Evolutionary conservation across 768 basidiomycete genomes (phyloP), one percentile per base, ranked within the genome.

Genomic region (Lactarius hatsudake): DNA sequence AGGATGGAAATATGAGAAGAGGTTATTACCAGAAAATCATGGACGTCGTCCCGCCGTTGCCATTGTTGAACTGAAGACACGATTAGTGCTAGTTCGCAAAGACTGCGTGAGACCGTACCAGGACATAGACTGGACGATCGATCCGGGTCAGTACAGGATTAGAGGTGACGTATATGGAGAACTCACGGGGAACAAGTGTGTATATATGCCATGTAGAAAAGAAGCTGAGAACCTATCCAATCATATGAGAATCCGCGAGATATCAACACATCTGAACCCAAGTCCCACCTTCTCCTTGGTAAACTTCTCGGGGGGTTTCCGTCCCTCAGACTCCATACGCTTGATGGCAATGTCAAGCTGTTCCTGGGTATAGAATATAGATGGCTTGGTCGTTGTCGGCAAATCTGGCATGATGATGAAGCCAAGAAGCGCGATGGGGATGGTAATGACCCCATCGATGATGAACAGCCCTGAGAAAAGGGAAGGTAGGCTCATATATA

Each of bases 391-490:
- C 43, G 74, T 79, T 7, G 75, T 69, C 0, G 78, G 78, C 3
- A 79, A 72, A 63, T 79, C 78, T 20, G 79, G 79, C 77, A 79
- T 78, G 38, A 79, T 75, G 36, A 78, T 13, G 71, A 75, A 79
- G 8, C 79, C 79, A 10, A 78, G 69, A 18, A 79, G 55, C 1
- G 75, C 79, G 40, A 80, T 79, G 28, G 78, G 79, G 17, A 79
- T 68, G 4, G 78, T 79, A 63, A 79, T 79, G 64, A 79, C 73
- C 0, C 78, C 79, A 65, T 82, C 80, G 60, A 82, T 76, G 64
- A 82, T 78, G 71, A 81, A 81, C 1, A 80, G 74, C 80, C 80
- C 76, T 79, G 67, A 26, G 17, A 18, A 15, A 32, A n/a, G 54
- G 28, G 30, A 61, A 40, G 5, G 5, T 64, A 26, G 34, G 34